Percentiles rank a stretch among this genome's conserved stretches.
These are phyloP conservation scores for Vigna radiata DNA, from an alignment of 306 rosid genomes.

Conservation along the genomic window DNA sequence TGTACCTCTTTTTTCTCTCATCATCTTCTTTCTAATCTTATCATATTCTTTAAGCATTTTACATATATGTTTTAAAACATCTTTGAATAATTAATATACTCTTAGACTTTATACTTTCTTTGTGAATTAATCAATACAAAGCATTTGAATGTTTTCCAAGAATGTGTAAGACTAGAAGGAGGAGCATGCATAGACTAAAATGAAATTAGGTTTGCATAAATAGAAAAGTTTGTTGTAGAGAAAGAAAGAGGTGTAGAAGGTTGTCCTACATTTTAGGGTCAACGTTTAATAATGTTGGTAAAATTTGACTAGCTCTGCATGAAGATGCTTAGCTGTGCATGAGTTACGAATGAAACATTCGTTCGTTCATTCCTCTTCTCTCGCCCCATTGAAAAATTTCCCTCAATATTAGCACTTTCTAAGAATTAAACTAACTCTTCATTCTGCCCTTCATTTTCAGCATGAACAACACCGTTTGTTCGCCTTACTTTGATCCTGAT, in stretches of 20 bases:
- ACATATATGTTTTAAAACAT: neutral
- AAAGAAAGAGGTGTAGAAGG: neutral
- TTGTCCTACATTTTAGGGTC: neutral
- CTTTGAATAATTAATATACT: neutral
- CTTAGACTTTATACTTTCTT: too few species aligned
- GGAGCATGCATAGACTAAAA: neutral
- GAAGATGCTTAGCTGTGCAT: conserved; percentile 1
- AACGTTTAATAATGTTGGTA: neutral
- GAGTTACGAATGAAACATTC: neutral
- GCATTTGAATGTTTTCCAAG: too few species aligned
- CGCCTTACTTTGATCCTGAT: conserved; percentile 85
- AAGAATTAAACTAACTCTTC: neutral
- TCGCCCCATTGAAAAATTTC: neutral
- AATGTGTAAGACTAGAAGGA: neutral
- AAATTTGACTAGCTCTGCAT: conserved; percentile 21
- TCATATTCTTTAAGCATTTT: neutral
- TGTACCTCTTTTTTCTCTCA: neutral
- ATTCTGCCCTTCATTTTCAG: conserved; percentile 2
- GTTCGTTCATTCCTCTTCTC: neutral
- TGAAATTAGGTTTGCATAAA: neutral
- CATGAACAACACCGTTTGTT: conserved; percentile 69
- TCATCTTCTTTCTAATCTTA: neutral
- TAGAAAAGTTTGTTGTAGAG: neutral
- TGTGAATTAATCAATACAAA: too few species aligned
- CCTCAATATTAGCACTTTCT: conserved; percentile 13